phyloP scores from a whole-genome alignment of 176 grass and related monocot genomes.

The Saccharum officinarum region DNA sequence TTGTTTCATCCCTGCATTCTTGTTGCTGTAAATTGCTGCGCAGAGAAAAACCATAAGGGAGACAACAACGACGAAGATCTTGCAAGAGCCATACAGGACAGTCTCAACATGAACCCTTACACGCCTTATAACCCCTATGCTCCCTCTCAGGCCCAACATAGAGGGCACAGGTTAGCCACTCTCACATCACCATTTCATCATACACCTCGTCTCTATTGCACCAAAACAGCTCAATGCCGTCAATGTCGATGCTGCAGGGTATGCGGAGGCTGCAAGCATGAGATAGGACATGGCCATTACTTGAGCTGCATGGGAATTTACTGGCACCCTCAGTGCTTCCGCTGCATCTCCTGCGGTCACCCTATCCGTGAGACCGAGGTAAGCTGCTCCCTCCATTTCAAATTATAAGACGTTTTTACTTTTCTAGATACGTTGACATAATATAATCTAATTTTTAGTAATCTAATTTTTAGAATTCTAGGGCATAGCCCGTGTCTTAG shows the following conservation, averaged over 20 bases:
- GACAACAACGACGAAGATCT: conserved; percentile 73
- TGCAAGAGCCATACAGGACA: conserved; percentile 71
- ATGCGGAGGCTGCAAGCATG: conserved; percentile 79
- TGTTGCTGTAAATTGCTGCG: conserved; percentile 12
- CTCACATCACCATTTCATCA: conserved; percentile 1
- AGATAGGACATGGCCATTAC: conserved; percentile 95
- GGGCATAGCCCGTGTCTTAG: background rate
- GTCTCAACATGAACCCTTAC: conserved; percentile 60
- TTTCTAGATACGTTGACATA: background rate
- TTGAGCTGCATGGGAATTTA: conserved; percentile 95
- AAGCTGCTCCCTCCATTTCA: background rate
- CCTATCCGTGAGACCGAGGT: conserved; percentile 86
- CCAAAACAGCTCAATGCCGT: conserved; percentile 1
- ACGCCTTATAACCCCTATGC: conserved; percentile 58
- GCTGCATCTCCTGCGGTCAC: conserved; percentile 59
- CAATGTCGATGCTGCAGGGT: conserved; percentile 45
- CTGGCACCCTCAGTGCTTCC: conserved; percentile 94
- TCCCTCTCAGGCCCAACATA: conserved; percentile 64
- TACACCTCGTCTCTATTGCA: background rate
- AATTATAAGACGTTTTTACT: no score
- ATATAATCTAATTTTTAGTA: background rate
- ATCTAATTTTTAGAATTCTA: background rate
- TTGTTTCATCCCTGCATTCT: background rate
- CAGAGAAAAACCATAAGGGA: conserved; percentile 57
- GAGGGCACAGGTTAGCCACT: conserved; percentile 61